Evolutionary conservation across 768 basidiomycete genomes (phyloP).

Genomic region (Tylopilus felleus): DNA sequence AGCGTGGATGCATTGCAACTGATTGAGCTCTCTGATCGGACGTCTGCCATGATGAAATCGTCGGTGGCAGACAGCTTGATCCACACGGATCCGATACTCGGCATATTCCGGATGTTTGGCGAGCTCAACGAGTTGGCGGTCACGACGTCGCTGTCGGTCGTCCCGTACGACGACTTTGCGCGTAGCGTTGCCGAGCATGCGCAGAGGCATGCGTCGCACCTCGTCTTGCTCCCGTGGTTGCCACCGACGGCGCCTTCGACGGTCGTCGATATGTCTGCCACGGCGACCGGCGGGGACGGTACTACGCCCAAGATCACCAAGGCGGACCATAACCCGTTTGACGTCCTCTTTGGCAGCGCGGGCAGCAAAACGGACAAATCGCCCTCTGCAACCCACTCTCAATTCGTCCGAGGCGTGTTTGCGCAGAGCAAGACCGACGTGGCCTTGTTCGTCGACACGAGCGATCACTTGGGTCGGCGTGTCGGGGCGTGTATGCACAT

Average conservation of each 20-base stretch:
- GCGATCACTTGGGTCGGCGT: slow-evolving; percentile 28
- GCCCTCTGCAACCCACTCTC: slow-evolving; percentile 62
- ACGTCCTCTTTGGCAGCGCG: slow-evolving; percentile 49
- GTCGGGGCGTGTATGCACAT: slow-evolving; percentile 52
- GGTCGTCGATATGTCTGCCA: slow-evolving; percentile 2
- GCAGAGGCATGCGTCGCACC: slow-evolving; percentile 52
- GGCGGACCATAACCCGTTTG: slow-evolving; percentile 61
- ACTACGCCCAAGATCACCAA: slow-evolving; percentile 12
- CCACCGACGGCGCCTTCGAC: slow-evolving; percentile 33
- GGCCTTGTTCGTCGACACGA: slow-evolving; percentile 77
- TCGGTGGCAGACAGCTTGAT: slow-evolving; percentile 65
- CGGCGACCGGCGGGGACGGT: no score
- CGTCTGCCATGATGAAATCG: slow-evolving; percentile 61
- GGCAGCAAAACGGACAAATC: slow-evolving; percentile 35
- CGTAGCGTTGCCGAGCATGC: slow-evolving; percentile 69
- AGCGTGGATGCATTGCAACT: slow-evolving; percentile 77
- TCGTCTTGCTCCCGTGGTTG: slow-evolving; percentile 84
- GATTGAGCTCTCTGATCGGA: slow-evolving; percentile 74
- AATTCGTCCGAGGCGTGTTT: slow-evolving; percentile 83
- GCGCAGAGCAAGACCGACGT: slow-evolving; percentile 69
- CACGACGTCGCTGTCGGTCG: slow-evolving; percentile 64
- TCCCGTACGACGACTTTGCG: slow-evolving; percentile 72
- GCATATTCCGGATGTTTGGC: slow-evolving; percentile 74
- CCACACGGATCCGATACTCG: slow-evolving; percentile 67
- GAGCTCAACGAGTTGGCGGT: slow-evolving; percentile 67